Evolutionary conservation across 306 rosid species (phyloP).

Genomic region (Potentilla sterilis): DNA sequence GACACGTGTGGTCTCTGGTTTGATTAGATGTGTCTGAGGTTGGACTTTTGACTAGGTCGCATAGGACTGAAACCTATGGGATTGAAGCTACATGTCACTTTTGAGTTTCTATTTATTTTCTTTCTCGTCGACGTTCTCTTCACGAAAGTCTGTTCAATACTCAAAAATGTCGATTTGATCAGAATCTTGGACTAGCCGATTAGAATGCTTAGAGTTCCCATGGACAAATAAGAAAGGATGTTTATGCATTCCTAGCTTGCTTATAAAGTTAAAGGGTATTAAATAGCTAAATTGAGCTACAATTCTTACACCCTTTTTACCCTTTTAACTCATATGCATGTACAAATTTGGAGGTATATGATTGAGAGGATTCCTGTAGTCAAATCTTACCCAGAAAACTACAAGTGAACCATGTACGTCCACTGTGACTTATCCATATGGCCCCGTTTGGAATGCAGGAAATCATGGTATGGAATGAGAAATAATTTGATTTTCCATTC

Average conservation of each 20-base stretch:
- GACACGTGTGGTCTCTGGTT: conserved; percentile 12
- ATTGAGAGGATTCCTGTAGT: background rate
- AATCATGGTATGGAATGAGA: too few relatives aligned
- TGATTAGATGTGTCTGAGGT: background rate
- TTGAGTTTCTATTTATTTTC: background rate
- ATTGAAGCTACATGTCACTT: background rate
- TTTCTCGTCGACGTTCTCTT: background rate
- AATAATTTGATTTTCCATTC: too few relatives aligned
- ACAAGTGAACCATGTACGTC: background rate
- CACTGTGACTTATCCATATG: background rate
- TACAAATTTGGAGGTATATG: background rate
- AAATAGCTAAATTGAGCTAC: background rate
- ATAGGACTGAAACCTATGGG: background rate
- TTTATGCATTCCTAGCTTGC: background rate
- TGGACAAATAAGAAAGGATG: background rate
- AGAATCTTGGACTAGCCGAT: background rate
- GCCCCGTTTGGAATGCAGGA: too few relatives aligned
- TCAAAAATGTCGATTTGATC: background rate
- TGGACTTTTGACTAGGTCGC: background rate
- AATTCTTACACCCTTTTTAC: background rate
- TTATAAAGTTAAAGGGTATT: background rate
- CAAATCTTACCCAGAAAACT: background rate
- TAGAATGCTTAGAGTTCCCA: background rate
- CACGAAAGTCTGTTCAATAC: background rate
- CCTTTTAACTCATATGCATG: background rate